phyloP scores from a whole-genome alignment of 345 rosid species.

The Eucalyptus cloeziana region DNA sequence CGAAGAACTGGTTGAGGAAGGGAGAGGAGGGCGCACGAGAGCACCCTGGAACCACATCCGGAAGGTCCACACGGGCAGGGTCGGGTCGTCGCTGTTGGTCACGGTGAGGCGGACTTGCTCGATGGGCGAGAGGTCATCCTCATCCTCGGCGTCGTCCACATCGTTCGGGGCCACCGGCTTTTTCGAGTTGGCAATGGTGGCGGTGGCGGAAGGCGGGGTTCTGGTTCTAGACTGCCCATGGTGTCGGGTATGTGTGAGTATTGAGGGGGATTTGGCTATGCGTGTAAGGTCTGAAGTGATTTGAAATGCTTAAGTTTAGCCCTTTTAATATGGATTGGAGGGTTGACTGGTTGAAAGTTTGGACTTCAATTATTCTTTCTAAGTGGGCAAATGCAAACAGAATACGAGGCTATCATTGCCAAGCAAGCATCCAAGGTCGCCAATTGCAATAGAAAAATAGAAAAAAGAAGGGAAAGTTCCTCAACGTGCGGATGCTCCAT shows the following conservation, averaged over 20 bases:
- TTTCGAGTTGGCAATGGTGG: neutral
- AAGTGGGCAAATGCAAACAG: neutral
- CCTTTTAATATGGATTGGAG: neutral
- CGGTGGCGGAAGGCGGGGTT: constrained; percentile 3
- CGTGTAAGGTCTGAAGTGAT: neutral
- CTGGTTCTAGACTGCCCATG: constrained; percentile 7
- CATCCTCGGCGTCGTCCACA: constrained; percentile 11
- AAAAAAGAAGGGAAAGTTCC: neutral
- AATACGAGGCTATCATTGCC: no score
- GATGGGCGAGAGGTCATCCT: constrained; percentile 52
- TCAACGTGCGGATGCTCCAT: neutral
- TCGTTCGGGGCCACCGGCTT: neutral
- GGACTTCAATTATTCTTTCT: neutral
- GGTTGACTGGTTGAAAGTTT: neutral
- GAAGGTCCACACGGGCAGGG: constrained; percentile 71
- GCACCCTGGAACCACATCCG: constrained; percentile 10
- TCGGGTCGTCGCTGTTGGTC: constrained; percentile 60
- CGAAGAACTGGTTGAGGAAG: constrained; percentile 10
- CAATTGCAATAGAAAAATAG: neutral
- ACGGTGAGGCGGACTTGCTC: constrained; percentile 80
- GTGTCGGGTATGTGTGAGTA: neutral
- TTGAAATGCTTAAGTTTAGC: neutral
- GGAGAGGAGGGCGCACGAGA: constrained; percentile 2
- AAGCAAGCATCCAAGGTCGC: neutral
- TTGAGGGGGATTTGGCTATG: neutral